Base-by-base conservation (phyloP, 2,329 filamentous ascomycete species). In the Saccharata proteae region DNA sequence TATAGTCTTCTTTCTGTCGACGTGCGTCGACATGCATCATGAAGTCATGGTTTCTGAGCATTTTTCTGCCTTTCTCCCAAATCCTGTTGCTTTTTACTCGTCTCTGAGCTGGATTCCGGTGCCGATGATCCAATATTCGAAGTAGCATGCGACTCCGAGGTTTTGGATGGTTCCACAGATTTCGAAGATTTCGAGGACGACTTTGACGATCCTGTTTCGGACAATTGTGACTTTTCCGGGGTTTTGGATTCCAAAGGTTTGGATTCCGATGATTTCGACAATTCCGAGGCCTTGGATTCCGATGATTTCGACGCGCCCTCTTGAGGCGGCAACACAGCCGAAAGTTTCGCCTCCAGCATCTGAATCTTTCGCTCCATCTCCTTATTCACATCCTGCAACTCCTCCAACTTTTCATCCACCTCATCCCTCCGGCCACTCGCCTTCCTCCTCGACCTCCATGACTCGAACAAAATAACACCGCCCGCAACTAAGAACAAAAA, bases 401-500 rank as follows among this genome's bases (percentile, higher is more conserved):
- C 66, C 25, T 64, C 62, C 9, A 80, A 44, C 14, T 72, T 59
- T 34, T 75, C 71, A 2, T 66, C 61, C 4, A 80, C 67, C 38
- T 73, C 69, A 34, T 77, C 71, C 34, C 73, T 55, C 28, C 71
- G 59, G 14, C 61, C 69, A 29, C 57, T 66, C 38, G 74, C 73
- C 47, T 79, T 80, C 37, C 69, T 61, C 31, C 72, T 59, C 17
- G 69, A 68, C 33, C 74, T 57, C 64, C 65, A 72, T 13, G 67
- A 65, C 45, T 80, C 75, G 32, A 71, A 71, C 0, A 79, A 49
- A 26, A 80, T 72, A 37, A 79, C 52, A 0, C 67, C 59, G 5
- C 71, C 73, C 2, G 71, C 76, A 9, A 80, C 76, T 4, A 64
- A 43, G 42, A 80, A 79, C 22, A 80, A 62, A 46, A 80, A 80